A percentile compares a stretch with the other conserved stretches of the same genome.
Evolutionary conservation across 2,329 filamentous ascomycete species (phyloP).

Genomic region (Clonostachys chloroleuca): DNA sequence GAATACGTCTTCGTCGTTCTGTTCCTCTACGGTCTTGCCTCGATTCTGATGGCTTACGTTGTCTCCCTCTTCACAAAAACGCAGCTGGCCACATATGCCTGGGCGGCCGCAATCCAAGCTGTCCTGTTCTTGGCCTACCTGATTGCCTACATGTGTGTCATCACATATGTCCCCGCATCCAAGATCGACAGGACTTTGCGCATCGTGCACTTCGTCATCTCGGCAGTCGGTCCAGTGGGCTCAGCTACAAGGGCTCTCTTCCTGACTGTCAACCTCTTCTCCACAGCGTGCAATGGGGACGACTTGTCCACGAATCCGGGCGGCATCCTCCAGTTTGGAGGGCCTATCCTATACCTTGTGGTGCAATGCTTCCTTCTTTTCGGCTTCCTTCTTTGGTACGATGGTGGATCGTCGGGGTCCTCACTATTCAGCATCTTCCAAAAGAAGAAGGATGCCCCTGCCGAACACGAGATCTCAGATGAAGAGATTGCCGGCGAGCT

Average conservation of each 20-base stretch:
- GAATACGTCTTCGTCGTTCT: slow-evolving; percentile 81
- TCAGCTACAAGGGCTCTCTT: slow-evolving; percentile 73
- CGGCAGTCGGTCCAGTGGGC: slow-evolving; percentile 70
- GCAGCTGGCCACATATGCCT: slow-evolving; percentile 80
- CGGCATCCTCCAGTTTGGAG: slow-evolving; percentile 71
- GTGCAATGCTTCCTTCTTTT: slow-evolving; percentile 71
- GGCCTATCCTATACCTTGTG: slow-evolving; percentile 78
- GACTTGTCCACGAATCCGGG: slow-evolving; percentile 64
- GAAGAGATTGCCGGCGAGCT: slow-evolving; percentile 64
- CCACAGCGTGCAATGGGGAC: slow-evolving; percentile 65
- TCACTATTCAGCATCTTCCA: slow-evolving; percentile 37
- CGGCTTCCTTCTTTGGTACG: slow-evolving; percentile 70
- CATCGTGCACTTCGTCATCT: slow-evolving; percentile 71
- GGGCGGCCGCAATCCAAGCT: slow-evolving; percentile 73
- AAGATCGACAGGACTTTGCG: slow-evolving; percentile 63
- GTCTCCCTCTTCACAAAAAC: slow-evolving; percentile 76
- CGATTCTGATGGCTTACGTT: slow-evolving; percentile 73
- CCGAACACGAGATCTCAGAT: slow-evolving; percentile 32
- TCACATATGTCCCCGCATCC: slow-evolving; percentile 62
- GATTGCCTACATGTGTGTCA: slow-evolving; percentile 64
- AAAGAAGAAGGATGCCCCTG: slow-evolving; percentile 13
- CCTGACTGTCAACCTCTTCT: slow-evolving; percentile 78
- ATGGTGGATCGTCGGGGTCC: slow-evolving; percentile 65
- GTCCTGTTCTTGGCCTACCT: slow-evolving; percentile 68
- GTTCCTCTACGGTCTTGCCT: slow-evolving; percentile 74